These are phyloP conservation scores for Cotoneaster glaucophyllus DNA, from an alignment of 306 rosid species.

Conservation along the genomic window DNA sequence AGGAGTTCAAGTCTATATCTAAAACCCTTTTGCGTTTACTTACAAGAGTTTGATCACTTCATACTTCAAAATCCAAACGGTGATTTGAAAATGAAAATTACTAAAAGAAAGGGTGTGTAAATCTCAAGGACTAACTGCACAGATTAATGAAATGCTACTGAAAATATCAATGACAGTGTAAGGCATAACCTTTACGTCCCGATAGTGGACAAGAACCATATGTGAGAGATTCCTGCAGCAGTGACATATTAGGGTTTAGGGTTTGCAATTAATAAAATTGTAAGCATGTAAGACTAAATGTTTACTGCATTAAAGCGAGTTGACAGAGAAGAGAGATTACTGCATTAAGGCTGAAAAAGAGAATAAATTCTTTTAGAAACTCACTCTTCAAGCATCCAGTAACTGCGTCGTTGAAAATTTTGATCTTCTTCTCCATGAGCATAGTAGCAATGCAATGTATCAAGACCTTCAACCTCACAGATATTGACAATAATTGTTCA, in stretches of 20 bases:
- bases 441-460: constrained; percentile 79
- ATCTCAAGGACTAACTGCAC: not conserved
- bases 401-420: constrained; percentile 75
- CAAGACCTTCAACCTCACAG: constrained; percentile 67
- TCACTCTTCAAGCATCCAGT: constrained; percentile 86
- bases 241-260: not conserved
- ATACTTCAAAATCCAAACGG: too few relatives aligned
- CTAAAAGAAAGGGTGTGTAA: not conserved
- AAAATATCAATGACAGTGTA: not conserved
- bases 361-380: constrained; percentile 14
- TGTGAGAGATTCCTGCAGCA: constrained; percentile 66
- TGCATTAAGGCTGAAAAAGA: too few relatives aligned
- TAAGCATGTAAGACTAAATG: not conserved
- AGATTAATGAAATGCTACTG: not conserved
- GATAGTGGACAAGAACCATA: constrained; percentile 83
- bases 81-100: too few relatives aligned
- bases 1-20: too few relatives aligned
- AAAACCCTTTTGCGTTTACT: too few relatives aligned
- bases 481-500: not conserved
- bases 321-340: not conserved
- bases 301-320: not conserved
- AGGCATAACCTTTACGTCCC: constrained; percentile 59
- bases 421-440: constrained; percentile 83
- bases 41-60: too few relatives aligned
- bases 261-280: constrained; percentile 1